These are phyloP conservation scores for Cyclanthera cordifolia DNA, from an alignment of 306 rosid species.

Conservation along the genomic window DNA sequence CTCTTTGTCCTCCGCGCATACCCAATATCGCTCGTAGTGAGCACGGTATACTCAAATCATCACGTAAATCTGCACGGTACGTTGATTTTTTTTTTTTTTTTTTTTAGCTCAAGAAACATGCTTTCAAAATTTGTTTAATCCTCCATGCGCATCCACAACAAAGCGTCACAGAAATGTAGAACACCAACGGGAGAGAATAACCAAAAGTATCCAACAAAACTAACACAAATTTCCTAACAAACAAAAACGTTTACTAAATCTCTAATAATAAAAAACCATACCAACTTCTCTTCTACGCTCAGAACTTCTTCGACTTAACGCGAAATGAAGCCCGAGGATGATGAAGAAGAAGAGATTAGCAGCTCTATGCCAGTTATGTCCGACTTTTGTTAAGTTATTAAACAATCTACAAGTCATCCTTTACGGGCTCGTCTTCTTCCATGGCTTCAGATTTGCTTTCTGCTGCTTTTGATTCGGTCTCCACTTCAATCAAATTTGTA, in stretches of 20 bases:
- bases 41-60: too few relatives aligned
- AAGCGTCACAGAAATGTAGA: not conserved
- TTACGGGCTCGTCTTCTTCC: slow-evolving; percentile 22
- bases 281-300: not conserved
- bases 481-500: too few relatives aligned
- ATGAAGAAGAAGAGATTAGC: not conserved
- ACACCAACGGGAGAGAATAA: not conserved
- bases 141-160: not conserved
- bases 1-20: too few relatives aligned
- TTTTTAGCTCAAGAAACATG: not conserved
- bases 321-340: not conserved
- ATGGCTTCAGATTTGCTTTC: slow-evolving; percentile 29
- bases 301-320: not conserved
- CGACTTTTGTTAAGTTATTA: not conserved
- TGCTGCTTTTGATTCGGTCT: slow-evolving; percentile 41
- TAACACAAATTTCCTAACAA: not conserved
- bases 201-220: not conserved
- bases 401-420: slow-evolving; percentile 67
- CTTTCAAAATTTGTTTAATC: not conserved
- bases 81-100: too few relatives aligned
- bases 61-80: too few relatives aligned
- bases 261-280: not conserved
- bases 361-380: not conserved
- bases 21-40: too few relatives aligned
- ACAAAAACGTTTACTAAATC: not conserved